These are phyloP conservation scores for Sparassis latifolia DNA, from an alignment of 1,284 basidiomycete species.

Conservation along the genomic window DNA sequence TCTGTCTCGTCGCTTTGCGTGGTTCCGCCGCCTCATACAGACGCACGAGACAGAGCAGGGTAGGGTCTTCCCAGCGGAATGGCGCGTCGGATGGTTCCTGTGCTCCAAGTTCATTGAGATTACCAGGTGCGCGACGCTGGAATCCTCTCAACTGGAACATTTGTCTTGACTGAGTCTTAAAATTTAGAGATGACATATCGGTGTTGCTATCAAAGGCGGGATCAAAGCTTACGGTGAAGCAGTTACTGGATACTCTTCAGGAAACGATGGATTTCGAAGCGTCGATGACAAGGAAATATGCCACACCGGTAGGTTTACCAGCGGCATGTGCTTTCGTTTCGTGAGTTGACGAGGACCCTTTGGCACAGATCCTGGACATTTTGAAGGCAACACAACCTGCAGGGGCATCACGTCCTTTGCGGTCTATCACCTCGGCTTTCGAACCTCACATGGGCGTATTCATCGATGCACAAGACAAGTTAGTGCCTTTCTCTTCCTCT, in stretches of 20 bases:
- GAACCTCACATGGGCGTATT: conserved; percentile 91
- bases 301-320: conserved; percentile 53
- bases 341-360: not conserved
- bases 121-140: conserved; percentile 45
- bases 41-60: conserved; percentile 86
- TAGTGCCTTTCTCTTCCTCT: conserved; percentile 13
- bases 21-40: conserved; percentile 90
- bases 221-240: conserved; percentile 66
- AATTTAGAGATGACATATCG: conserved; percentile 61
- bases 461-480: conserved; percentile 96
- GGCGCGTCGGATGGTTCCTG: conserved; percentile 79
- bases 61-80: conserved; percentile 73
- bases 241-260: conserved; percentile 80
- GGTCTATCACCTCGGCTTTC: conserved; percentile 81
- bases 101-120: conserved; percentile 81
- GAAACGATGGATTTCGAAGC: conserved; percentile 83
- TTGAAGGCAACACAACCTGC: conserved; percentile 45
- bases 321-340: not conserved
- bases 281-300: conserved; percentile 74
- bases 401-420: conserved; percentile 40
- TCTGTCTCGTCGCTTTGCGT: conserved; percentile 87
- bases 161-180: too few relatives aligned
- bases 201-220: conserved; percentile 63
- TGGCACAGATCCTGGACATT: conserved; percentile 43
- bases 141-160: too few relatives aligned